phyloP scores from a whole-genome alignment of 2,329 filamentous ascomycete genomes.

The Talaromyces funiculosus region DNA sequence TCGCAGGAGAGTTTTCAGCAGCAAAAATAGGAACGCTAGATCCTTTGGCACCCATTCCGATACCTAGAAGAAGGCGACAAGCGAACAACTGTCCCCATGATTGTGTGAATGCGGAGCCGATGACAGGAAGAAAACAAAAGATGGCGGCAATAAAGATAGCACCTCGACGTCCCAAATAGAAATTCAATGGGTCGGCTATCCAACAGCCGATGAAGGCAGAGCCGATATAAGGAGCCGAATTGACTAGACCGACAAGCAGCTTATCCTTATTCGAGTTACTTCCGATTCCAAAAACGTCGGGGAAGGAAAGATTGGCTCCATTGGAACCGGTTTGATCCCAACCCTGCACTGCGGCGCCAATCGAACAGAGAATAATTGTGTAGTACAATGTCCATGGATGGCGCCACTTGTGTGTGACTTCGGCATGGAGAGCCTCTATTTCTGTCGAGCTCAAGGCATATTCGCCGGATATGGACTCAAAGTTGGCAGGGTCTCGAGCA shows the following conservation, averaged over 20 bases:
- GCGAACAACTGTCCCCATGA: conserved; percentile 55
- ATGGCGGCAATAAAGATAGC: conserved; percentile 59
- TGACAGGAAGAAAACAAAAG: conserved; percentile 61
- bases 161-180: conserved; percentile 54
- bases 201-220: conserved; percentile 55
- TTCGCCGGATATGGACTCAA: conserved; percentile 25
- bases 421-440: conserved; percentile 39
- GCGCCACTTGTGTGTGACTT: conserved; percentile 46
- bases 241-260: conserved; percentile 63
- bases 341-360: conserved; percentile 49
- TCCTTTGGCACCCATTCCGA: conserved; percentile 57
- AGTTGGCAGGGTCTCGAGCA: conserved; percentile 45
- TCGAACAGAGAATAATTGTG: conserved; percentile 48
- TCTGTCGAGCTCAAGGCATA: conserved; percentile 31
- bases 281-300: conserved; percentile 41
- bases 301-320: conserved; percentile 50
- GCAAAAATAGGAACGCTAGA: conserved; percentile 53
- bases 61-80: conserved; percentile 53
- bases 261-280: conserved; percentile 41
- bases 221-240: conserved; percentile 53
- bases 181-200: conserved; percentile 61
- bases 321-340: conserved; percentile 53
- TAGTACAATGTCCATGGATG: conserved; percentile 46
- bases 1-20: conserved; percentile 51
- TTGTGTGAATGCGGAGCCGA: conserved; percentile 58